Conservation (phyloP, 208 protist genomes). For the Crithidia brevicula region DNA sequence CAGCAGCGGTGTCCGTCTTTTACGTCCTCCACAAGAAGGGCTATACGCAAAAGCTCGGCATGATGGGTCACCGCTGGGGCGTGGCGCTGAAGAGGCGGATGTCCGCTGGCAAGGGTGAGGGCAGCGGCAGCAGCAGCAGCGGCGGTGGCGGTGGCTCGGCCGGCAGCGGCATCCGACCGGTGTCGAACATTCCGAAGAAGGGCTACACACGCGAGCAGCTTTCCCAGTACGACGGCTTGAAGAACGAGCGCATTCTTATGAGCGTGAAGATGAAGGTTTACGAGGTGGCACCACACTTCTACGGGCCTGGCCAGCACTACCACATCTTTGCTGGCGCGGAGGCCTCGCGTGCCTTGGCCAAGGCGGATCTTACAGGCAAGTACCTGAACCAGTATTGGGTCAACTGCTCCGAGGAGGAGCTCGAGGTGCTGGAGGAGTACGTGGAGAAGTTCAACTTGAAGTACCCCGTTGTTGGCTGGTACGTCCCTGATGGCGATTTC, state of each 20-base stretch:
- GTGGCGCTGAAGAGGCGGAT: slow-evolving; percentile 15
- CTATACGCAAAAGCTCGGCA: slow-evolving; percentile 30
- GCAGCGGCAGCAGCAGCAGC: not conserved
- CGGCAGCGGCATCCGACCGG: slow-evolving; percentile 57
- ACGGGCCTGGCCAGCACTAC: slow-evolving; percentile 80
- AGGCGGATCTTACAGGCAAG: slow-evolving; percentile 52
- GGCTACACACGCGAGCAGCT: slow-evolving; percentile 80
- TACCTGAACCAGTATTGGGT: slow-evolving; percentile 83
- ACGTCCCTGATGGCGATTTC: slow-evolving; percentile 67
- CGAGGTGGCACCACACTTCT: slow-evolving; percentile 85
- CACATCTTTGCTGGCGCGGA: slow-evolving; percentile 84
- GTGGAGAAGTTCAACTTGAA: slow-evolving; percentile 73
- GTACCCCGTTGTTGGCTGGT: slow-evolving; percentile 88
- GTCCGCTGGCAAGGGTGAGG: not conserved
- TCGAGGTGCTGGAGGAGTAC: slow-evolving; percentile 73
- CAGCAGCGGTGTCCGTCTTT: slow-evolving; percentile 12
- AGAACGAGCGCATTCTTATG: slow-evolving; percentile 65
- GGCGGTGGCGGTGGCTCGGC: not conserved
- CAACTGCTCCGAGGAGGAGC: slow-evolving; percentile 68
- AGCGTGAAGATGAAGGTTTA: slow-evolving; percentile 86
- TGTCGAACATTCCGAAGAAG: slow-evolving; percentile 40
- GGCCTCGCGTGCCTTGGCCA: slow-evolving; percentile 67
- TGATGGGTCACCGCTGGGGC: slow-evolving; percentile 18
- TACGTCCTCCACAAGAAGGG: slow-evolving; percentile 35
- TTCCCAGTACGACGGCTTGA: slow-evolving; percentile 65